Evolutionary conservation across 1,284 basidiomycete species (phyloP), one percentile per base, ranked within the genome.

Genomic region (Xanthoconium separans): DNA sequence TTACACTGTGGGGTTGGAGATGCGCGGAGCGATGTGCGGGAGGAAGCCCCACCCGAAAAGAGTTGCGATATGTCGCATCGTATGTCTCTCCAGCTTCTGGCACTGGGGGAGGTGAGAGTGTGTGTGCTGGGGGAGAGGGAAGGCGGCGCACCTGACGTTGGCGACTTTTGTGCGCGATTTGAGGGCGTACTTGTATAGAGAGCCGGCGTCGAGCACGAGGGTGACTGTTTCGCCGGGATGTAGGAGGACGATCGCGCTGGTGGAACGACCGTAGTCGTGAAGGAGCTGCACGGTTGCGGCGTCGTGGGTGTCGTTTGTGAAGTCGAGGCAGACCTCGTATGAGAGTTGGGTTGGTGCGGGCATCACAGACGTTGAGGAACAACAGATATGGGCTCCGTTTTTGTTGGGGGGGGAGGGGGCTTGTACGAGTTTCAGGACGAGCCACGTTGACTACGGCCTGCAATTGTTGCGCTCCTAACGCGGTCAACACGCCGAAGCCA

Each of bases 281-380:
- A 84, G 70, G 29, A 85, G 75, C 66, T 88, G 85, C 29, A 88
- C 74, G 42, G 84, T 83, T 54, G 83, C 79, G 50, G 75, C 78
- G 62, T 85, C 82, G 60, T 75, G 78, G 13, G 83, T 85, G 61
- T 88, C 85, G 68, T 88, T 88, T 54, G 77, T 80, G 65, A 88
- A 79, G 68, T 84, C 82, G 64, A 88, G 79, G 53, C 81, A 75
- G 64, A 87, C 77, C 65, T 86, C 84, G 70, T 84, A 86, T 12
- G 65, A 59, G 30, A 50, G 11, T 57, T 77, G 73, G 24, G 77
- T 76, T 72, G 77, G 65, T 61, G 70, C 73, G 64, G 79, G 79
- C 79, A 81, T 81, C 27, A 27, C 27, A 27, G 27, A 27, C 27
- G 27, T 27, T 5, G 27, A 5, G 27, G 27, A 27, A 27, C 27